Base-by-base conservation (phyloP, 139 green algal genomes). In the Tetraselmis striata region DNA sequence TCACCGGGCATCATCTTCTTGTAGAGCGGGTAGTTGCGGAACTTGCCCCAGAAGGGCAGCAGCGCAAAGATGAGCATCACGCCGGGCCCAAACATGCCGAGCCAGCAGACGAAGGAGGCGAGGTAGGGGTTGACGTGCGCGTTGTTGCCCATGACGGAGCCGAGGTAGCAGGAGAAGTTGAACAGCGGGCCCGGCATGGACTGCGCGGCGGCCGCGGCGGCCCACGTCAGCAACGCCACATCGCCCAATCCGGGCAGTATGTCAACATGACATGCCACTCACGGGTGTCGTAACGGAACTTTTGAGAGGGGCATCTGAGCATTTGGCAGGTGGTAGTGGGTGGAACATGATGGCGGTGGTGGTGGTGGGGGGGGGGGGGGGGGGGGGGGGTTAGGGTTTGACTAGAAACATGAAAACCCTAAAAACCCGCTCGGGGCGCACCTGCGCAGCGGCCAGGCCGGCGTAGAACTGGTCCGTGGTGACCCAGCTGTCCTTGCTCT, bases 121-220 rank as follows among this genome's bases (percentile, higher is more conserved):
- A 90, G 32, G 27, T 95, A 83, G 31, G 88, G 86, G 74, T 75
- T 79, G 26, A 91, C 85, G 0, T 88, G 88, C 1, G 90, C 90
- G 31, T 89, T 90, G 77, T 87, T 82, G 23, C 93, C 92, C 23
- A 96, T 94, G 77, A 98, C 89, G 2, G 94, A 92, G 1, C 95
- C 95, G n/a, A 98, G 88, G 90, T 98, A 98, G 28, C 93, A 92
- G 1, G 92, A 85, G 83, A 99, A 93, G 90, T 99, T 99, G 91
- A 99, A 99, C 58, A 99, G 89, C 0, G 96, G 96, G 0, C 95
- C 95, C 0, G 95, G 95, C 90, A 98, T 94, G 74, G 95, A 93
- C 84, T 97, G 91, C 29, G 45, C 5, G 45, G 45, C 5, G 11
- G 18, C 45, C 5, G 18, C 18, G 45, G 45, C 11, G 45, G 18